Percentiles rank a stretch among this genome's conserved stretches.
phyloP scores from a whole-genome alignment of 1,139 yeast genomes.

The Casaregolazyma lundiana region DNA sequence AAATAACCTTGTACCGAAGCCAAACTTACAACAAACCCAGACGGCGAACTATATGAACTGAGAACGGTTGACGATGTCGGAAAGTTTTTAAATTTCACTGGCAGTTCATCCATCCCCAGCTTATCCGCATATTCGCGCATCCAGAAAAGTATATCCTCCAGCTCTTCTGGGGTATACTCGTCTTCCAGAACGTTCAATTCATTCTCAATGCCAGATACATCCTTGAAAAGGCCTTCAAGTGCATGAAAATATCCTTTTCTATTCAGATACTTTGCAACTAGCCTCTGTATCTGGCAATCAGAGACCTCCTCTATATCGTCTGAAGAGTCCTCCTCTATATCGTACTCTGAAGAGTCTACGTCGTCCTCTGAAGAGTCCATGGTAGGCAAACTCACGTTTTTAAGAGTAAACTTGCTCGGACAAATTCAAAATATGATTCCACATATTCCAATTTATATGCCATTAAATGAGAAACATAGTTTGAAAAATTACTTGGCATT shows the following conservation, averaged over 20 bases:
- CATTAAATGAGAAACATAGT: too few relatives aligned
- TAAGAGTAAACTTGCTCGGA: too few relatives aligned
- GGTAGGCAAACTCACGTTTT: too few relatives aligned
- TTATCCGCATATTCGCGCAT: slow-evolving; percentile 11
- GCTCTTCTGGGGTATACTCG: too few relatives aligned
- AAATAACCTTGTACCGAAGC: slow-evolving; percentile 9
- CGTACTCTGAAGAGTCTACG: too few relatives aligned
- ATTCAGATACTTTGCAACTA: slow-evolving; percentile 15
- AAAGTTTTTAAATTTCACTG: slow-evolving; percentile 7
- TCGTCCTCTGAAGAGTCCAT: too few relatives aligned
- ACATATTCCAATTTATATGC: too few relatives aligned
- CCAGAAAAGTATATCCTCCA: slow-evolving; percentile 5
- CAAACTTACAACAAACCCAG: slow-evolving; percentile 12
- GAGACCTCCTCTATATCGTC: too few relatives aligned
- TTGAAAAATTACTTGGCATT: too few relatives aligned
- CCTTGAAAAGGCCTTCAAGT: slow-evolving; percentile 11
- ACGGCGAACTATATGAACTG: slow-evolving; percentile 1
- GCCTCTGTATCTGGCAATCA: slow-evolving; percentile 1
- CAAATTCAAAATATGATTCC: too few relatives aligned
- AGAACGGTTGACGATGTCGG: slow-evolving; percentile 3
- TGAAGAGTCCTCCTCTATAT: too few relatives aligned
- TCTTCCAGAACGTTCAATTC: background rate
- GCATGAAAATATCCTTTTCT: slow-evolving; percentile 14
- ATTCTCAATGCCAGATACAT: background rate
- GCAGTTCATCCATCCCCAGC: slow-evolving; percentile 2